Conservation (phyloP, 768 basidiomycete species). For the Termitomyces sp. region DNA sequence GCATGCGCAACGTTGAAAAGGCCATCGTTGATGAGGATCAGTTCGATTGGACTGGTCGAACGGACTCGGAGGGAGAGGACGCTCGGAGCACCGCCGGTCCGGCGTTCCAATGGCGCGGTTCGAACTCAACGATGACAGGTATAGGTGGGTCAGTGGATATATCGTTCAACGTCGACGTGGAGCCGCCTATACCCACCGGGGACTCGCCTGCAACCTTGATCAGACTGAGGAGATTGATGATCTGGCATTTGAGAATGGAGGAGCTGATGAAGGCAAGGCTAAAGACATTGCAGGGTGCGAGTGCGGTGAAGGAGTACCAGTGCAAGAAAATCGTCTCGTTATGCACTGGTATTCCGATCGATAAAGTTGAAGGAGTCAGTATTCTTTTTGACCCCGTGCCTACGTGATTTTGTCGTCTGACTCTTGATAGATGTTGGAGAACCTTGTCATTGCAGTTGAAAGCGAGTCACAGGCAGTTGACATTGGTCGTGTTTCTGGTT, state of each 20-base stretch:
- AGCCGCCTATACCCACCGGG: constrained; percentile 60
- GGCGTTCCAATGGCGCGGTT: constrained; percentile 68
- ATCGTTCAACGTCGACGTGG: constrained; percentile 58
- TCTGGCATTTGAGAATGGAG: constrained; percentile 82
- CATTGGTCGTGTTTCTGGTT: constrained; percentile 79
- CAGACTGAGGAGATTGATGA: constrained; percentile 65
- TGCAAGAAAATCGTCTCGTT: constrained; percentile 89
- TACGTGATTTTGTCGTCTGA: not conserved
- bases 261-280: constrained; percentile 67
- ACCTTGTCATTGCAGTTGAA: constrained; percentile 81
- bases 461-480: constrained; percentile 81
- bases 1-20: constrained; percentile 78
- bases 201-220: constrained; percentile 60
- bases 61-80: constrained; percentile 34
- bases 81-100: constrained; percentile 41
- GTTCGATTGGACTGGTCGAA: constrained; percentile 88
- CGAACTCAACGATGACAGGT: constrained; percentile 59
- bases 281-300: constrained; percentile 65
- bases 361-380: constrained; percentile 87
- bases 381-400: not conserved
- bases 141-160: constrained; percentile 62
- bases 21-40: constrained; percentile 72
- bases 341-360: constrained; percentile 80
- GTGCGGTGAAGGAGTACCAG: constrained; percentile 85
- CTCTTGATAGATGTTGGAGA: constrained; percentile 66